Evolutionary conservation across 768 basidiomycete species (phyloP).

Genomic region (Lentinula sp.): DNA sequence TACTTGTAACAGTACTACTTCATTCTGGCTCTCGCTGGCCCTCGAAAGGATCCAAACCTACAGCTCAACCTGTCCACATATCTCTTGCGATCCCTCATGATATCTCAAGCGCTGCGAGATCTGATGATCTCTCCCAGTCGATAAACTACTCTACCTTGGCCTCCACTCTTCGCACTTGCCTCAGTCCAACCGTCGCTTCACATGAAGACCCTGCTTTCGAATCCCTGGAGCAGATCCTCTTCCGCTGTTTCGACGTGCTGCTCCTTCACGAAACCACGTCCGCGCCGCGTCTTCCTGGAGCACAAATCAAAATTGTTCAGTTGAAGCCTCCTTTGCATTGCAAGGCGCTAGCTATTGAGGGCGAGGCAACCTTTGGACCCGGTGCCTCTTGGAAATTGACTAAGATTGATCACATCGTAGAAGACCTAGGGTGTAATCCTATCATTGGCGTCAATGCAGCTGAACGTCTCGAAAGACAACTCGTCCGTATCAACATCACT

Average conservation of each 20-base stretch:
- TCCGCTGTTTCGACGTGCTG: conserved; percentile 32
- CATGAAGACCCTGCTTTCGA: conserved; percentile 21
- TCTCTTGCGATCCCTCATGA: conserved; percentile 47
- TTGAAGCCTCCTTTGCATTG: conserved; percentile 48
- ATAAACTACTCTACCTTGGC: conserved; percentile 59
- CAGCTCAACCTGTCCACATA: conserved; percentile 48
- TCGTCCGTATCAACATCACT: conserved; percentile 41
- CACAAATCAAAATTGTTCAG: conserved; percentile 40
- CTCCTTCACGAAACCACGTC: conserved; percentile 27
- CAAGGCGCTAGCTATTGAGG: conserved; percentile 34
- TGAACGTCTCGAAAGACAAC: conserved; percentile 62
- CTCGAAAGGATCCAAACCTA: conserved; percentile 20
- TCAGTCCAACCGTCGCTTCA: conserved; percentile 12
- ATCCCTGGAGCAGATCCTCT: conserved; percentile 41
- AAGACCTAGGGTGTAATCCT: conserved; percentile 41
- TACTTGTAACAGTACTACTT: conserved; percentile 36
- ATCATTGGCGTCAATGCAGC: conserved; percentile 65
- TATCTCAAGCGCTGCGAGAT: conserved; percentile 38
- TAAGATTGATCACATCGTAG: conserved; percentile 19
- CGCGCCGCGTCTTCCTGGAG: conserved; percentile 16
- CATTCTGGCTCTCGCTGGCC: conserved; percentile 41
- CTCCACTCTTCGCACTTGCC: conserved; percentile 21
- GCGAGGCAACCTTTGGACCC: conserved; percentile 20
- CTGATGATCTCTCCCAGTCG: conserved; percentile 51
- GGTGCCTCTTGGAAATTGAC: conserved; percentile 14